These are phyloP conservation scores for Prunus persica DNA, from an alignment of 306 rosid species.

Conservation along the genomic window DNA sequence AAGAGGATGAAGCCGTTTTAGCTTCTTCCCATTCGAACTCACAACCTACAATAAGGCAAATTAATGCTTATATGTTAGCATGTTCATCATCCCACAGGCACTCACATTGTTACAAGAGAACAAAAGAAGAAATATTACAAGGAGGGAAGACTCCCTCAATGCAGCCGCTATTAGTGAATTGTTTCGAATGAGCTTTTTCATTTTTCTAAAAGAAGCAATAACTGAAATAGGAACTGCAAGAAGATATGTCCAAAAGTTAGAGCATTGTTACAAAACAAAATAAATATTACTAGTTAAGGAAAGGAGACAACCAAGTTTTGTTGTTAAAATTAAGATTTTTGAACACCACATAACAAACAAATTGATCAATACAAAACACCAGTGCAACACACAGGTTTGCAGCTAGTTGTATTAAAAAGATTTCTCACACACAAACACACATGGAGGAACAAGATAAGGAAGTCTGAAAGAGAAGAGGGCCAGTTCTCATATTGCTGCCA, in stretches of 20 bases:
- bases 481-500: not conserved
- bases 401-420: not conserved
- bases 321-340: not conserved
- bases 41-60: slow-evolving; percentile 53
- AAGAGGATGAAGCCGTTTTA: slow-evolving; percentile 75
- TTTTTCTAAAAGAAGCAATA: slow-evolving; percentile 79
- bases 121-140: slow-evolving; percentile 48
- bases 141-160: slow-evolving; percentile 72
- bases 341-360: not conserved
- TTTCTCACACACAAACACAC: not conserved
- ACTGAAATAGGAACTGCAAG: slow-evolving; percentile 73
- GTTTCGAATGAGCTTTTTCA: slow-evolving; percentile 69
- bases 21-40: slow-evolving; percentile 75
- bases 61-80: slow-evolving; percentile 15
- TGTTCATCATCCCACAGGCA: slow-evolving; percentile 22
- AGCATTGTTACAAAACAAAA: not conserved
- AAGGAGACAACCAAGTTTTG: not conserved
- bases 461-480: not conserved
- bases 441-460: not conserved
- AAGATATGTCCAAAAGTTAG: slow-evolving; percentile 11
- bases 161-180: slow-evolving; percentile 55
- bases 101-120: slow-evolving; percentile 10
- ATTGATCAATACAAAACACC: not conserved
- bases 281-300: not conserved
- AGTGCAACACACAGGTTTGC: not conserved